These are phyloP conservation scores for Pulveroboletus sp. DNA, from an alignment of 768 basidiomycete genomes.

Conservation along the genomic window DNA sequence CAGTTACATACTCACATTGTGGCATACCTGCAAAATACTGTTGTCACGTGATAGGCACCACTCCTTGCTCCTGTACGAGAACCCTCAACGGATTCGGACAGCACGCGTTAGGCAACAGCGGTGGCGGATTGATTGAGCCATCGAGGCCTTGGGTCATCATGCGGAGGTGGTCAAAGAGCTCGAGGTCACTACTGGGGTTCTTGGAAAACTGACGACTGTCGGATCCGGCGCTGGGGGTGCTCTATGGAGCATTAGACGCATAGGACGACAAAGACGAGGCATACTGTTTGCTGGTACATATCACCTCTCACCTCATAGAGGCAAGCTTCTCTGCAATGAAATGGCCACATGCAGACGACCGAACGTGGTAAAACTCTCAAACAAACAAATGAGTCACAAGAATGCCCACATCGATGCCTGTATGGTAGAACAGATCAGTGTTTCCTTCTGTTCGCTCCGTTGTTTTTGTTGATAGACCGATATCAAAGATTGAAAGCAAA, in stretches of 20 bases:
- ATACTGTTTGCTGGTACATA: conserved; percentile 38
- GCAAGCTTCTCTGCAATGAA: conserved; percentile 30
- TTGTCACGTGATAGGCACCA: neutral
- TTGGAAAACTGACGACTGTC: conserved; percentile 56
- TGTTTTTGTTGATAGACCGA: conserved; percentile 38
- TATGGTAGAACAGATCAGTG: neutral
- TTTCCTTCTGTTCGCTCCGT: neutral
- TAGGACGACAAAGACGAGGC: conserved; percentile 49
- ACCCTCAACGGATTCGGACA: no score
- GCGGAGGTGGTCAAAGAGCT: conserved; percentile 60
- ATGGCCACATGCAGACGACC: conserved; percentile 62
- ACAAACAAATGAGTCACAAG: conserved; percentile 50
- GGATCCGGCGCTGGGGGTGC: conserved; percentile 13
- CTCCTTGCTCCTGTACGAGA: no score
- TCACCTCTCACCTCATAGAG: conserved; percentile 37
- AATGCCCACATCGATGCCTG: conserved; percentile 63
- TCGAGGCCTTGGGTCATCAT: neutral
- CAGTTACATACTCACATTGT: neutral
- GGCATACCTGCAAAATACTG: neutral
- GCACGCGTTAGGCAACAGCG: no score
- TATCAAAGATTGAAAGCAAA: conserved; percentile 56
- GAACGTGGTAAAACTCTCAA: conserved; percentile 68
- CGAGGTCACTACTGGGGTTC: conserved; percentile 64
- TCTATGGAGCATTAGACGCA: conserved; percentile 10
- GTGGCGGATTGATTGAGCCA: no score